Base-by-base conservation (phyloP, 106 monocot species). In the Apostasia ramifera region DNA sequence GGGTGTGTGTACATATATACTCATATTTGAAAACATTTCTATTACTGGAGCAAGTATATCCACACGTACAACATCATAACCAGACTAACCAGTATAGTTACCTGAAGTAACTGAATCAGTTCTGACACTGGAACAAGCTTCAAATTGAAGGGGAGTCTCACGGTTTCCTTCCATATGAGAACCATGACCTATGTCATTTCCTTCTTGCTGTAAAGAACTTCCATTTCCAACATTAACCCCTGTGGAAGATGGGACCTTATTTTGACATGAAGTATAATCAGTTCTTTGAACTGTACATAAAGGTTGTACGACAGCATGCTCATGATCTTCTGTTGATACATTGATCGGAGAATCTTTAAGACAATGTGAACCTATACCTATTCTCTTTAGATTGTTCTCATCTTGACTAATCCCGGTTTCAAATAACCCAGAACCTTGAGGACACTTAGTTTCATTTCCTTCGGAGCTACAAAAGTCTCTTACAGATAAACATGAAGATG, bases 191-290 rank as follows among this genome's bases (percentile, higher is more conserved):
- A 48, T 13, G 48, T 0, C 47, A 64, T 64, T 47, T 47, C 64
- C 47, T 47, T 64, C 64, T 14, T 41, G 47, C 47, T 7, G 45
- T 15, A 64, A 41, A 64, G 47, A 6, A 6, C 47, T 64, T 1
- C 1, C 64, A 64, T 13, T 47, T 64, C 64, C 47, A 64, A 64
- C 47, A 47, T 2, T 47, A 64, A 47, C 41, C n/a, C 64, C 47
- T 64, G 45, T 15, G 1, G 11, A 64, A 47, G n/a, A 47, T 64
- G 47, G 47, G 47, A 64, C 10, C 40, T 61, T 6, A 48, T 65
- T 65, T 7, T 65, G 47, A 45, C 6, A 40, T 45, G 2, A 2
- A 48, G 65, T 48, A 65, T 3, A 65, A 48, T 65, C 46, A 48
- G 13, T 37, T 47, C 48, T 47, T 65, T 8, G 48, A 41, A 48